Conservation (phyloP, 73 alveolate species). For the Blepharisma japonicum region DNA sequence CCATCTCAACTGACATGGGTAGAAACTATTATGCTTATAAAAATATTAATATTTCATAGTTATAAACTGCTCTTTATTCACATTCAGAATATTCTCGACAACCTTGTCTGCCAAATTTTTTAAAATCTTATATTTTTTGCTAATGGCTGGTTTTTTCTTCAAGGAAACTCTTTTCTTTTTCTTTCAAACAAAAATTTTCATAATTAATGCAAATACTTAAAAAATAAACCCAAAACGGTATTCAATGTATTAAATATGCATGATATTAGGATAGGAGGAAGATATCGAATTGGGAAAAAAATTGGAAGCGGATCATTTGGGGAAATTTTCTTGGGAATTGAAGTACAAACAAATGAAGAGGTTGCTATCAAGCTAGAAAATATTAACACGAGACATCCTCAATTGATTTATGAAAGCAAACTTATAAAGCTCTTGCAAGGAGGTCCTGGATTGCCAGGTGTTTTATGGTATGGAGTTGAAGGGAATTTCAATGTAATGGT, state of each 20-base stretch:
- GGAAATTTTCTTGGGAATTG: constrained; percentile 66
- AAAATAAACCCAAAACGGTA: too few relatives aligned
- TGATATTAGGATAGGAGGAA: constrained; percentile 51
- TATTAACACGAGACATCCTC: constrained; percentile 45
- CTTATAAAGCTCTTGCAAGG: constrained; percentile 39
- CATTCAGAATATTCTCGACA: too few relatives aligned
- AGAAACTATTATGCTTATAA: too few relatives aligned
- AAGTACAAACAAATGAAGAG: constrained; percentile 61
- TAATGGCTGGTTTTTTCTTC: too few relatives aligned
- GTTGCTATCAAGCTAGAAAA: constrained; percentile 81
- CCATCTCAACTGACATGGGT: neutral
- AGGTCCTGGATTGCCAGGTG: constrained; percentile 69
- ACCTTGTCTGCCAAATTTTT: too few relatives aligned
- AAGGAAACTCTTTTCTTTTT: too few relatives aligned
- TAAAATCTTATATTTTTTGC: too few relatives aligned
- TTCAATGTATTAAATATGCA: constrained; percentile 48
- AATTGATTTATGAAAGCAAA: constrained; percentile 65
- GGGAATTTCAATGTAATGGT: constrained; percentile 86
- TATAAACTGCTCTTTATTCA: too few relatives aligned
- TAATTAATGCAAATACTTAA: too few relatives aligned
- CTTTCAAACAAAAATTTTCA: too few relatives aligned
- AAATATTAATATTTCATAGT: too few relatives aligned
- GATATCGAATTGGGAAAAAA: constrained; percentile 69
- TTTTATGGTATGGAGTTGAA: constrained; percentile 75
- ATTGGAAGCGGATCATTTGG: constrained; percentile 91